phyloP scores from a whole-genome alignment of 139 green algal genomes.

The Pleodorina starrii region DNA sequence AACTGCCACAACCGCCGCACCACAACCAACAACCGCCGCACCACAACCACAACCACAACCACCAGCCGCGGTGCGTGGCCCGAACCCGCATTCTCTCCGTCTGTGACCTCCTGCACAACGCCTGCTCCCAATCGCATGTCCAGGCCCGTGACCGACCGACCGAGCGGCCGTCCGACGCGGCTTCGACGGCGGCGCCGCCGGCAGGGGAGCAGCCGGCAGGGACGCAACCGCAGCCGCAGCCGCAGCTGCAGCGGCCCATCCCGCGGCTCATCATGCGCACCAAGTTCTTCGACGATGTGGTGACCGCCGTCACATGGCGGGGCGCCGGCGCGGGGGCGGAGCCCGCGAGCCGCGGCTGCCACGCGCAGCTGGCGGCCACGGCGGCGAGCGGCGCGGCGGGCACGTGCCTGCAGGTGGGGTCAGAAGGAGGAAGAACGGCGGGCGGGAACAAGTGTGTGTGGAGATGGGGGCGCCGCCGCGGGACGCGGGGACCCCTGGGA shows the following conservation, averaged over 20 bases:
- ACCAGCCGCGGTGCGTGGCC: no score
- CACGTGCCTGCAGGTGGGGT: conserved; percentile 20
- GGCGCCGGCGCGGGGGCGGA: background rate
- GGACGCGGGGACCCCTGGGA: no score
- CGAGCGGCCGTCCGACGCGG: background rate
- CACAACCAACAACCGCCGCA: no score
- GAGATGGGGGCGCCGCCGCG: background rate
- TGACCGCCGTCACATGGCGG: background rate
- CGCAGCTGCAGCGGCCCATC: conserved; percentile 30
- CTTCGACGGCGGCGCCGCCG: background rate
- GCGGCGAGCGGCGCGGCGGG: background rate
- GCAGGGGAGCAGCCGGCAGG: background rate
- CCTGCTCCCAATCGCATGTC: no score
- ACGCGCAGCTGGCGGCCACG: background rate
- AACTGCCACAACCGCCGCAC: no score
- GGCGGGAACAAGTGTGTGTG: background rate
- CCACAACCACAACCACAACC: no score
- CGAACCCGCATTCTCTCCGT: no score
- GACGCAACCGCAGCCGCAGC: background rate
- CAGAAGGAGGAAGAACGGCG: background rate
- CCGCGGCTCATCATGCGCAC: conserved; percentile 59
- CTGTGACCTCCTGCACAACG: no score
- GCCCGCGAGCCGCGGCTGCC: background rate
- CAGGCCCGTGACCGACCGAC: background rate
- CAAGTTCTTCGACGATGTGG: conserved; percentile 57